Evolutionary conservation across 345 rosid genomes (phyloP).

Genomic region (Sonneratia alba): DNA sequence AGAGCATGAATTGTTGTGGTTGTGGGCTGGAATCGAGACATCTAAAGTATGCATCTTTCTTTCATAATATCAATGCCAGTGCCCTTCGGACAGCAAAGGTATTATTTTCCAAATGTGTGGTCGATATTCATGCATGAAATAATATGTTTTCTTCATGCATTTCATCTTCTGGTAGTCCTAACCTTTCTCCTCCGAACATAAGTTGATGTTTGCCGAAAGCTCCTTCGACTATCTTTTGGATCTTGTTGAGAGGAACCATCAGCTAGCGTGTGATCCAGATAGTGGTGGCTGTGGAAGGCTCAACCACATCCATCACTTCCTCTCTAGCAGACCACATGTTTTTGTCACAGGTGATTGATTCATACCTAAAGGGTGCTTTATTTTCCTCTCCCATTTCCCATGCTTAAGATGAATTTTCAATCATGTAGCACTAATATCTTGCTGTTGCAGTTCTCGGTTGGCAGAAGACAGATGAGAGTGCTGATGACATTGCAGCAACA

Average conservation of each 20-base stretch:
- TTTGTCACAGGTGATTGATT: conserved; percentile 57
- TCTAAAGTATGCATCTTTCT: conserved; percentile 80
- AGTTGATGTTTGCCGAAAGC: conserved; percentile 64
- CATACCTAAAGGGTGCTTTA: neutral
- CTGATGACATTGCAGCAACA: conserved; percentile 75
- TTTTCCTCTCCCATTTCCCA: too few species aligned
- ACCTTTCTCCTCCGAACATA: conserved; percentile 14
- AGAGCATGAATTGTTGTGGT: conserved; percentile 64
- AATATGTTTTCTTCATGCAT: neutral
- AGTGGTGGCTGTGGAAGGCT: conserved; percentile 80
- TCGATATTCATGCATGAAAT: neutral
- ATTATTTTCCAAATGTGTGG: too few species aligned
- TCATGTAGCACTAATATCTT: too few species aligned
- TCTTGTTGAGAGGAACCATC: conserved; percentile 81
- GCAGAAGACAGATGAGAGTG: conserved; percentile 85
- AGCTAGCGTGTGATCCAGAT: conserved; percentile 76
- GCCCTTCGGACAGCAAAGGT: conserved; percentile 88
- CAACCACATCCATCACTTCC: conserved; percentile 69
- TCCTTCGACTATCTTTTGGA: conserved; percentile 69
- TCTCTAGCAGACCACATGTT: conserved; percentile 61
- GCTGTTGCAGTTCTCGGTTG: conserved; percentile 75
- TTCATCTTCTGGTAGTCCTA: neutral
- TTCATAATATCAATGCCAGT: conserved; percentile 86
- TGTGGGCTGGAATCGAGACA: conserved; percentile 81
- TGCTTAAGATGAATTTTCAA: too few species aligned